Percentiles rank a stretch among this genome's conserved stretches.
Conservation (phyloP, 2,329 filamentous ascomycete species). For the Sarocladium strictum region DNA sequence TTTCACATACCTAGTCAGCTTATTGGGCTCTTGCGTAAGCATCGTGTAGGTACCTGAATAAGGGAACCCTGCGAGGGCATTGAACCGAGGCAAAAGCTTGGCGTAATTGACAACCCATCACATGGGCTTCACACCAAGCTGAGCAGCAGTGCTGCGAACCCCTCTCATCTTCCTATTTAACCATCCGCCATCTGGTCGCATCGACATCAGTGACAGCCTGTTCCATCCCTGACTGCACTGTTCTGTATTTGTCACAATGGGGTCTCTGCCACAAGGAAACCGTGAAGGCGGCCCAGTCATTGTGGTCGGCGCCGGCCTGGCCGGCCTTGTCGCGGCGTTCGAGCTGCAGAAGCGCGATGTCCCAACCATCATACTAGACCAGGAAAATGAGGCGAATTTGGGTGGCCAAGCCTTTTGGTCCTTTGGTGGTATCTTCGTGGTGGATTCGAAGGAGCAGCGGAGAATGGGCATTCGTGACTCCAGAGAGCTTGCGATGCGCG, state of each 20-base stretch:
- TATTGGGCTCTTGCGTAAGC: too few species aligned
- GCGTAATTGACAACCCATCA: not conserved
- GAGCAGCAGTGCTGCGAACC: too few species aligned
- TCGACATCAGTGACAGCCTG: too few species aligned
- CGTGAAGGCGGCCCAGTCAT: constrained; percentile 34
- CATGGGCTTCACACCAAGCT: not conserved
- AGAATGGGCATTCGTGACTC: constrained; percentile 53
- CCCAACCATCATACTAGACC: constrained; percentile 48
- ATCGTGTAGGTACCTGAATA: too few species aligned
- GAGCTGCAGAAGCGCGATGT: constrained; percentile 47
- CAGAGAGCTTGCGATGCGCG: constrained; percentile 49
- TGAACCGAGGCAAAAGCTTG: too few species aligned
- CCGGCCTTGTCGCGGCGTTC: constrained; percentile 54
- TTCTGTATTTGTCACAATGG: not conserved
- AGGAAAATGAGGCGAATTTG: constrained; percentile 49
- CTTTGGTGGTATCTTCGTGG: constrained; percentile 54
- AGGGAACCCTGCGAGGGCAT: too few species aligned
- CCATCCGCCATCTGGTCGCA: too few species aligned
- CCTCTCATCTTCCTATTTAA: too few species aligned
- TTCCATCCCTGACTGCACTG: too few species aligned
- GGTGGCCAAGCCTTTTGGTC: constrained; percentile 62
- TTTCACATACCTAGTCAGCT: too few species aligned
- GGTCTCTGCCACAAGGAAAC: not conserved
- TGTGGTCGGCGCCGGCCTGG: constrained; percentile 51
- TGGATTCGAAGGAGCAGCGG: constrained; percentile 51